phyloP scores from a whole-genome alignment of 192 early-diverging fungal species.

The Entomortierella parvispora region DNA sequence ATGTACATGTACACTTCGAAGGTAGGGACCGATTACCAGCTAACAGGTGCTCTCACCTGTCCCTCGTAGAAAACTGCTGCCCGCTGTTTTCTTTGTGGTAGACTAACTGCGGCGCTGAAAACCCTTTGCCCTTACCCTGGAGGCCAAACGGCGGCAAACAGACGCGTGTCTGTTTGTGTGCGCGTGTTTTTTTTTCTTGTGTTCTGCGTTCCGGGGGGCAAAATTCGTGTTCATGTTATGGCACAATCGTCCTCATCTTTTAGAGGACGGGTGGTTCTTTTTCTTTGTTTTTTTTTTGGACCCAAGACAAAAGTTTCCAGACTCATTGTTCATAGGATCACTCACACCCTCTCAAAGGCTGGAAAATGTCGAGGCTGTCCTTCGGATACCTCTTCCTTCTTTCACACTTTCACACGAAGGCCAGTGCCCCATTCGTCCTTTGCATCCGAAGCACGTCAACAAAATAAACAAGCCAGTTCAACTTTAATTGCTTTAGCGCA shows the following conservation, averaged over 20 bases:
- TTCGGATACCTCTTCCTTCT: neutral
- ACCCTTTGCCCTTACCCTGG: neutral
- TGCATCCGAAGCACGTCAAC: neutral
- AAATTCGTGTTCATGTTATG: neutral
- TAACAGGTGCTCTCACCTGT: neutral
- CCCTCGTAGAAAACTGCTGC: neutral
- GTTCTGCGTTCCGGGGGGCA: neutral
- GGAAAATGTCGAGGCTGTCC: neutral
- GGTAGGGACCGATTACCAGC: too few species aligned
- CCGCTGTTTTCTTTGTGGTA: too few species aligned
- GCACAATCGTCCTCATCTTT: too few species aligned
- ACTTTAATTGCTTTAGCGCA: neutral
- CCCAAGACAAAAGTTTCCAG: too few species aligned
- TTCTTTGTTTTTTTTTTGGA: too few species aligned
- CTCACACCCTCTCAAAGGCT: neutral
- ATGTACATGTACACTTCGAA: too few species aligned
- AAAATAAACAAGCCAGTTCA: neutral
- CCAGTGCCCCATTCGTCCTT: conserved; percentile 1
- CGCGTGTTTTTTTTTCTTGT: too few species aligned
- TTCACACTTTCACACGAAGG: conserved; percentile 1
- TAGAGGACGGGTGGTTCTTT: too few species aligned
- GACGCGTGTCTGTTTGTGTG: conserved; percentile 4
- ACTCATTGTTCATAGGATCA: neutral
- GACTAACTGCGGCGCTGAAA: too few species aligned
- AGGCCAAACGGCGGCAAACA: conserved; percentile 1